Conservation (phyloP, 140 eudicot genomes). For the Stevia rebaudiana region DNA sequence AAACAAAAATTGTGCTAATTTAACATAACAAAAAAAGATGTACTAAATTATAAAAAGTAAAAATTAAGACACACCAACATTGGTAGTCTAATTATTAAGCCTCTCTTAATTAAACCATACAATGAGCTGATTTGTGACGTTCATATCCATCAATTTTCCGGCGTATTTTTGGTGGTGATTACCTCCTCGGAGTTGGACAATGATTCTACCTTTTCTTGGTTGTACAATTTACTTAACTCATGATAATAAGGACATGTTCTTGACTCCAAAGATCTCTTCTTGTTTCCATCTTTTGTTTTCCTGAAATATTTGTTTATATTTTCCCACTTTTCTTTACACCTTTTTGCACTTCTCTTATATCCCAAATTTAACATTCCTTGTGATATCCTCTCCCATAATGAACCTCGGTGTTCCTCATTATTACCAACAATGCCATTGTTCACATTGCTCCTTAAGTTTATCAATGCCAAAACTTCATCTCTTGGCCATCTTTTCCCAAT, state of each 20-base stretch:
- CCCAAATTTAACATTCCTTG: conserved; percentile 71
- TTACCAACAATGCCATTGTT: conserved; percentile 20
- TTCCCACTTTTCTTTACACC: conserved; percentile 99
- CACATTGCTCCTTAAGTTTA: conserved; percentile 44
- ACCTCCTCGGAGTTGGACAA: conserved; percentile 22
- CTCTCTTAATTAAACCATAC: too few relatives aligned
- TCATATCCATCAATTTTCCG: too few relatives aligned
- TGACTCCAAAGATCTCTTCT: conserved; percentile 78
- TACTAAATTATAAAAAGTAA: not conserved
- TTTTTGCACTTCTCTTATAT: conserved; percentile 73
- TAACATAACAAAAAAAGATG: conserved; percentile 16
- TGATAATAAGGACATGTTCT: conserved; percentile 93
- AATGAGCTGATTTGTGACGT: too few relatives aligned
- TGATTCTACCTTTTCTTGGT: conserved; percentile 45
- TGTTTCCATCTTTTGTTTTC: conserved; percentile 76
- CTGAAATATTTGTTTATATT: conserved; percentile 86
- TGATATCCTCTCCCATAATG: conserved; percentile 87
- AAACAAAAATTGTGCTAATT: conserved; percentile 23
- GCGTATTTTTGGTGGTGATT: not conserved
- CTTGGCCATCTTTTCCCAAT: conserved; percentile 85
- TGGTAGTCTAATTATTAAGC: conserved; percentile 17
- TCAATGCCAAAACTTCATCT: conserved; percentile 71
- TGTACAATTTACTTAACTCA: conserved; percentile 61
- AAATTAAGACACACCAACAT: conserved; percentile 8
- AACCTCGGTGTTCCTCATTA: conserved; percentile 30